Conservation (phyloP, 2,329 filamentous ascomycete species). For the Amauroascus verrucosus region DNA sequence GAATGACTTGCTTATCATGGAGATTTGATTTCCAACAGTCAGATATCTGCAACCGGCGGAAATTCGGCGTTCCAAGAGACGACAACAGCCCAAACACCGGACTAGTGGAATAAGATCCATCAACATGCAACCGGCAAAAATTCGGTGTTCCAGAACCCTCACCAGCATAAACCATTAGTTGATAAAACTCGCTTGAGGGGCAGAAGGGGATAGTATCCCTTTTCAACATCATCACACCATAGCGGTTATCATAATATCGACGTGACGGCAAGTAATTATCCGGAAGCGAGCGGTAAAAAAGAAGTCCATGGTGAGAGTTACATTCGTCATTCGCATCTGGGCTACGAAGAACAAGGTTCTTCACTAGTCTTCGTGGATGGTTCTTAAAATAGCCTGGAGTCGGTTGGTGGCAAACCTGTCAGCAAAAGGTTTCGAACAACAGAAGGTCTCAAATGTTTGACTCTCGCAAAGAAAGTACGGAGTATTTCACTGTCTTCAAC, state of each 20-base stretch:
- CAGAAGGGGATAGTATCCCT: background rate
- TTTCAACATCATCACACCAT: background rate
- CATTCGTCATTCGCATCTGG: background rate
- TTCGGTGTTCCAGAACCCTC: constrained; percentile 8
- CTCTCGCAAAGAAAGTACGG: background rate
- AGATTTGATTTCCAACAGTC: background rate
- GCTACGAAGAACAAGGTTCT: background rate
- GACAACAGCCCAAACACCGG: background rate
- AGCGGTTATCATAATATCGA: background rate
- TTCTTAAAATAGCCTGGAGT: background rate
- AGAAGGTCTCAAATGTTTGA: background rate
- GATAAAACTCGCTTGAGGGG: constrained; percentile 2
- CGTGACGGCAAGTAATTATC: background rate
- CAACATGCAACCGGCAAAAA: constrained; percentile 10
- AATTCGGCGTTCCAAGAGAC: constrained; percentile 10
- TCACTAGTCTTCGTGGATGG: background rate
- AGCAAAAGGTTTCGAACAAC: constrained; percentile 5
- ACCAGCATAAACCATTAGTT: constrained; percentile 2
- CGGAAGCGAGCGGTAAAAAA: background rate
- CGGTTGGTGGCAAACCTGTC: constrained; percentile 2
- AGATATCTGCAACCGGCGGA: constrained; percentile 10
- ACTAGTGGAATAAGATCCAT: background rate
- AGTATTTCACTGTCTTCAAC: background rate
- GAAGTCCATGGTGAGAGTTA: background rate
- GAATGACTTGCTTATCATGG: background rate